Evolutionary conservation across 2,329 filamentous ascomycete genomes (phyloP), one percentile per base, ranked within the genome.

Genomic region (Exophiala xenobiotica): DNA sequence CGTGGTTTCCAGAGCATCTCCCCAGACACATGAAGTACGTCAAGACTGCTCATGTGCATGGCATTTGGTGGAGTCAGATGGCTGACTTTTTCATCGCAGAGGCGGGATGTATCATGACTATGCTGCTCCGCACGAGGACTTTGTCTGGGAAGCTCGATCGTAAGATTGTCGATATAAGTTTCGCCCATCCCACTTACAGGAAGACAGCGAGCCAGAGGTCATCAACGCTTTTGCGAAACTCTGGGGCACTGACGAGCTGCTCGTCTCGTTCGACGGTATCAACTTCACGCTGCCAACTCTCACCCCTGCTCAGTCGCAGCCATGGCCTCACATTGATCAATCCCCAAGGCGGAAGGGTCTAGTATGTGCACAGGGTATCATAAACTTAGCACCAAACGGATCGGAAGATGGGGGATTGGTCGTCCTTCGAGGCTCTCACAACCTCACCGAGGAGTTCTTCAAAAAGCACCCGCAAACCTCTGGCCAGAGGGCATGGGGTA

Each of bases 261-360:
- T 63, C 18, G 53, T 53, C 39, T 61, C 58, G n/a, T 65, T 64
- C 40, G 62, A 64, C 47, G 56, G 56, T 62, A 66, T 75, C 51
- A 75, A 76, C 54, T 65, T 75, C 35, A 70, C 70, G 0, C 57
- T 74, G n/a, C 72, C 73, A 6, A 76, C 76, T 62, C 70, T 73
- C 24, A 68, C 67, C 22, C 70, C 77, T 49, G 67, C 72, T 8
- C 73, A 72, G 24, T 19, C 46, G 22, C 46, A 51, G 49, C 70
- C 72, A 2, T 77, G 74, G 74, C 73, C 73, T 4, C 74, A 76
- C 49, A 67, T 68, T 37, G 74, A 76, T 58, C 71, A 76, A 23
- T 27, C 39, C 16, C 54, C 41, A 6, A 43, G 29, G 7, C 41
- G 46, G 16, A 33, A 27, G 11, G 53, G 54, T 8, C 24, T 54